phyloP scores from a whole-genome alignment of 305 asterid genomes.

The Fraxinus floribunda region DNA sequence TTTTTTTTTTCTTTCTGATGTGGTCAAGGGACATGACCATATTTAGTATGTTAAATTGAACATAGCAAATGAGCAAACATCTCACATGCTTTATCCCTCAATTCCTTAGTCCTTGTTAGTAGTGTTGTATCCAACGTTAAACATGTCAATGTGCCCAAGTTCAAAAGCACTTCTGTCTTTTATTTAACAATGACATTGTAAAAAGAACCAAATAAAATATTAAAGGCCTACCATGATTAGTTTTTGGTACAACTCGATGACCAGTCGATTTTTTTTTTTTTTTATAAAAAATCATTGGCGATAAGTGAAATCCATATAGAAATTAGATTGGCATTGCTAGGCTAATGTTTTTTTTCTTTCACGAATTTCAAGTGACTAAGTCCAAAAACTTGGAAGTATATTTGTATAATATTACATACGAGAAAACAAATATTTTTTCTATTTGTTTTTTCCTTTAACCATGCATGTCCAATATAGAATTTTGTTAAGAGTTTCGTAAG shows the following conservation, averaged over 20 bases:
- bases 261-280: neutral
- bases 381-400: neutral
- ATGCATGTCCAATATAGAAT: neutral
- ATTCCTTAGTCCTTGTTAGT: neutral
- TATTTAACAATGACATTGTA: neutral
- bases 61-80: neutral
- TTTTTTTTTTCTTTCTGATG: neutral
- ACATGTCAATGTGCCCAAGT: neutral
- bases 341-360: neutral
- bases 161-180: neutral
- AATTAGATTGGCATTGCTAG: too few species aligned
- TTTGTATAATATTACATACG: neutral
- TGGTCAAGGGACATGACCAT: neutral
- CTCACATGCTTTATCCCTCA: neutral
- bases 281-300: too few species aligned
- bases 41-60: neutral
- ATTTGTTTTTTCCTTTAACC: neutral
- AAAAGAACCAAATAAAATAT: neutral
- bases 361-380: neutral
- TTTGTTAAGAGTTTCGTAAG: neutral
- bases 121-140: neutral
- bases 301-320: too few species aligned
- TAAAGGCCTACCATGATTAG: neutral
- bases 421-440: neutral
- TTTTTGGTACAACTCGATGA: neutral